phyloP scores from a whole-genome alignment of 257 asterid genomes.

The Schizonepeta tenuifolia region DNA sequence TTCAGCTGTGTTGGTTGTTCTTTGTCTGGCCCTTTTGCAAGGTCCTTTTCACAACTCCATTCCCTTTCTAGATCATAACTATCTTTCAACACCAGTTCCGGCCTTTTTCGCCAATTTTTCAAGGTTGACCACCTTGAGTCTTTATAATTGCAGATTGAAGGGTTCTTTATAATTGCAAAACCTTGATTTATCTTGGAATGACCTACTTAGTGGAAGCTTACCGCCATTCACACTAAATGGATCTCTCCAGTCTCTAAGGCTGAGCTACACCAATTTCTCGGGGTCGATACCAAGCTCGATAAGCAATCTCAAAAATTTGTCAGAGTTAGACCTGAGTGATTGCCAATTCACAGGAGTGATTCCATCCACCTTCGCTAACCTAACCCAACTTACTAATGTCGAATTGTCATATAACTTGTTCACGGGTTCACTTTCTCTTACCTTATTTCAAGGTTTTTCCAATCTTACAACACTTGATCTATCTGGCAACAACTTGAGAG shows the following conservation, averaged over 20 bases:
- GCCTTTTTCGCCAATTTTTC: not conserved
- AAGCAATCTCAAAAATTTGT: not conserved
- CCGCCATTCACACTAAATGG: not conserved
- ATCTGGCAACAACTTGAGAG: too few relatives aligned
- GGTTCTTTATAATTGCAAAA: not conserved
- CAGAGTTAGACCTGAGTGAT: not conserved
- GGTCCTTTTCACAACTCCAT: not conserved
- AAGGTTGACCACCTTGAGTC: not conserved
- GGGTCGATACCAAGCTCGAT: slow-evolving; percentile 7
- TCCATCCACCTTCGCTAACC: not conserved
- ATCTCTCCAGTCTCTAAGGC: not conserved
- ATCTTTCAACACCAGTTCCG: not conserved
- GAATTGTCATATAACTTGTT: too few relatives aligned
- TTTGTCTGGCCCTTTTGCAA: not conserved
- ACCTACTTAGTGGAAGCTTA: not conserved
- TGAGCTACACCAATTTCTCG: not conserved
- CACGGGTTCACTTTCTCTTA: too few relatives aligned
- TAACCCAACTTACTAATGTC: too few relatives aligned
- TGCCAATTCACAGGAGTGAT: too few relatives aligned
- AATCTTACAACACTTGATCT: too few relatives aligned
- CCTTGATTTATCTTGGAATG: not conserved
- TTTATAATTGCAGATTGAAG: not conserved
- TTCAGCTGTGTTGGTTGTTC: not conserved
- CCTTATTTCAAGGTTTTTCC: too few relatives aligned
- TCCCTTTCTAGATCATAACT: not conserved